phyloP scores from a whole-genome alignment of 2,329 filamentous ascomycete species.

The Diplodia scrobiculata region DNA sequence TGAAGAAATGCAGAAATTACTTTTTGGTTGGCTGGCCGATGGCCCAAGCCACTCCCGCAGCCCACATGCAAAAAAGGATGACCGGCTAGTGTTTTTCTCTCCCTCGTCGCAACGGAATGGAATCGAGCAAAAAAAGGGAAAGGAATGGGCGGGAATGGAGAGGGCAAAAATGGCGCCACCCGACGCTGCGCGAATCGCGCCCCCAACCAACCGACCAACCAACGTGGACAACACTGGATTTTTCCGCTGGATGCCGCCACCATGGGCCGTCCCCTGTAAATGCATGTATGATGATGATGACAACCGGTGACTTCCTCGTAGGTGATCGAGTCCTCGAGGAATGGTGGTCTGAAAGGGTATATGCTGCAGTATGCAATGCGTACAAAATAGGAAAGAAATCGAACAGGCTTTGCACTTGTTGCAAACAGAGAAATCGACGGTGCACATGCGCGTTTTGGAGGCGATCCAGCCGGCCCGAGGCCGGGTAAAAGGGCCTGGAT shows the following conservation, averaged over 20 bases:
- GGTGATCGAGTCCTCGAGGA: not conserved
- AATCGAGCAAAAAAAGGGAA: not conserved
- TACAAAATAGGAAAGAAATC: not conserved
- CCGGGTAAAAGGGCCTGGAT: not conserved
- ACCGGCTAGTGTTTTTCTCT: not conserved
- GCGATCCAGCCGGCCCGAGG: slow-evolving; percentile 1
- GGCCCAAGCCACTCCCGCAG: not conserved
- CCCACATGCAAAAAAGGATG: not conserved
- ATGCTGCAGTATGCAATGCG: not conserved
- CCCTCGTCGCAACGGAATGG: not conserved
- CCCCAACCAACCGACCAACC: not conserved
- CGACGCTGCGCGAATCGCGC: slow-evolving; percentile 16
- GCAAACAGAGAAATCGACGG: not conserved
- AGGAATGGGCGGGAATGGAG: not conserved
- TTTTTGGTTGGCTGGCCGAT: not conserved
- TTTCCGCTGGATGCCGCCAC: slow-evolving; percentile 10
- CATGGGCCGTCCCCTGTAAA: not conserved
- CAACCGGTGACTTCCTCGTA: not conserved
- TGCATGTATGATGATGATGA: slow-evolving; percentile 1
- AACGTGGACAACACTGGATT: not conserved
- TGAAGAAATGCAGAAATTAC: not conserved
- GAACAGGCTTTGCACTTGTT: not conserved
- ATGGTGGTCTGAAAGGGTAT: not conserved
- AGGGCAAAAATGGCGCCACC: slow-evolving; percentile 11
- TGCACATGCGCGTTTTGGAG: not conserved